Percentiles rank a stretch among this genome's conserved stretches.
Evolutionary conservation across 768 basidiomycete species (phyloP).

Genomic region (Ramaria sp.): DNA sequence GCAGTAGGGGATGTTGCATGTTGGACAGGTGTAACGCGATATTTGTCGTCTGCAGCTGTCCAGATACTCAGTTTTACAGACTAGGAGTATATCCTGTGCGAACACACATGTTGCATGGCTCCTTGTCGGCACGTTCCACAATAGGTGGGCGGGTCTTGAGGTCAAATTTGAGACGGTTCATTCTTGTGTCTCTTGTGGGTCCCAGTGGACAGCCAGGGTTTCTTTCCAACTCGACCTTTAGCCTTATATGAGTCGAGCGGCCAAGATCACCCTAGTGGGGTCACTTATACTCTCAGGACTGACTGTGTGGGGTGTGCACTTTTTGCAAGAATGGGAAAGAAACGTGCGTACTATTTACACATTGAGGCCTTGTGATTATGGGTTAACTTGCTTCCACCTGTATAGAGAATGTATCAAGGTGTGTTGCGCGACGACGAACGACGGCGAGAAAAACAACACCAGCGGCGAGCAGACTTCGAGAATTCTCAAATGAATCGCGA

Average conservation of each 20-base stretch:
- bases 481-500: slow-evolving; percentile 22
- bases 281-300: slow-evolving; percentile 53
- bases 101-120: slow-evolving; percentile 36
- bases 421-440: slow-evolving; percentile 52
- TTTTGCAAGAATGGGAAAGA: slow-evolving; percentile 72
- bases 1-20: slow-evolving; percentile 75
- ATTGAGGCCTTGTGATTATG: slow-evolving; percentile 39
- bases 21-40: slow-evolving; percentile 72
- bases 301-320: slow-evolving; percentile 86
- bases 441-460: slow-evolving; percentile 54
- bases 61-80: slow-evolving; percentile 4
- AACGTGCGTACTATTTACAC: slow-evolving; percentile 36
- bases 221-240: too few relatives aligned
- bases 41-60: slow-evolving; percentile 64
- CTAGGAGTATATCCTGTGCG: not conserved
- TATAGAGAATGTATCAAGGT: slow-evolving; percentile 71
- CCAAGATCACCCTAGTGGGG: slow-evolving; percentile 63
- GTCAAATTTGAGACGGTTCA: slow-evolving; percentile 9
- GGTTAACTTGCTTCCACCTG: not conserved
- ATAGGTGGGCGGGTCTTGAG: slow-evolving; percentile 9
- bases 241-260: slow-evolving; percentile 25
- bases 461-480: slow-evolving; percentile 50
- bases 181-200: not conserved
- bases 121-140: slow-evolving; percentile 14
- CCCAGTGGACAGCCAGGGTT: not conserved